Percentiles rank a stretch among this genome's conserved stretches.
Conservation (phyloP, 192 early-diverging fungal genomes). For the Podila epicladia region DNA sequence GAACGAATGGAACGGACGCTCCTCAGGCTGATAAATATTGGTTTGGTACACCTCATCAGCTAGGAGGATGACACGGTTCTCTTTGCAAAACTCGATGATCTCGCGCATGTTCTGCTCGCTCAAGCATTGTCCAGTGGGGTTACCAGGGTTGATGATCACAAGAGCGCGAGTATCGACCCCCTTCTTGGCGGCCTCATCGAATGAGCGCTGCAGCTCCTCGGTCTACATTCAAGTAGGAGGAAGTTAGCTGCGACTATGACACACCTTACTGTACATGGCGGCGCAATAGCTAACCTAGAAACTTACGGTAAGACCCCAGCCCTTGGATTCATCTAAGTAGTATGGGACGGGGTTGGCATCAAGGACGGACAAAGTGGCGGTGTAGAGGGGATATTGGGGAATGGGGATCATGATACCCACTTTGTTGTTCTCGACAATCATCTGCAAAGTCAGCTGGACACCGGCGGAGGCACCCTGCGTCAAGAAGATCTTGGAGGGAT, state of each 20-base stretch:
- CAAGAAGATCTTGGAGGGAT: conserved; percentile 89
- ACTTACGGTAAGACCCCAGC: conserved; percentile 80
- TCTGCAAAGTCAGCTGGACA: conserved; percentile 91
- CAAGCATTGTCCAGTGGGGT: conserved; percentile 96
- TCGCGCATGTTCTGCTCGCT: conserved; percentile 84
- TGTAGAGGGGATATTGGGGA: conserved; percentile 98
- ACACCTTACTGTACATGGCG: neutral
- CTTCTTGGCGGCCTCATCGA: conserved; percentile 67
- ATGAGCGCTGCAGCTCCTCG: conserved; percentile 70
- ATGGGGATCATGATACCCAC: conserved; percentile 99
- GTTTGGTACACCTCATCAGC: conserved; percentile 99
- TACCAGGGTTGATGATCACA: conserved; percentile 98
- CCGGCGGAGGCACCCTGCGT: conserved; percentile 95
- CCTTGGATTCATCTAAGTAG: conserved; percentile 87
- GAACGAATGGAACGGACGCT: conserved; percentile 94
- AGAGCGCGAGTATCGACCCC: conserved; percentile 93
- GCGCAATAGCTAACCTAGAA: neutral
- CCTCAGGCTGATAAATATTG: conserved; percentile 85
- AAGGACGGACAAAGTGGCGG: conserved; percentile 87
- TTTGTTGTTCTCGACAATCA: conserved; percentile 77
- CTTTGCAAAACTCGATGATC: conserved; percentile 89
- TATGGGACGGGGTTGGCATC: conserved; percentile 92
- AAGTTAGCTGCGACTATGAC: neutral
- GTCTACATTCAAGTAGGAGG: conserved; percentile 10
- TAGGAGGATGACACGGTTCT: conserved; percentile 83